A percentile compares a stretch with the other conserved stretches of the same genome.
Evolutionary conservation across 1,284 basidiomycete genomes (phyloP).

Genomic region (Sphaerobolus stellatus): DNA sequence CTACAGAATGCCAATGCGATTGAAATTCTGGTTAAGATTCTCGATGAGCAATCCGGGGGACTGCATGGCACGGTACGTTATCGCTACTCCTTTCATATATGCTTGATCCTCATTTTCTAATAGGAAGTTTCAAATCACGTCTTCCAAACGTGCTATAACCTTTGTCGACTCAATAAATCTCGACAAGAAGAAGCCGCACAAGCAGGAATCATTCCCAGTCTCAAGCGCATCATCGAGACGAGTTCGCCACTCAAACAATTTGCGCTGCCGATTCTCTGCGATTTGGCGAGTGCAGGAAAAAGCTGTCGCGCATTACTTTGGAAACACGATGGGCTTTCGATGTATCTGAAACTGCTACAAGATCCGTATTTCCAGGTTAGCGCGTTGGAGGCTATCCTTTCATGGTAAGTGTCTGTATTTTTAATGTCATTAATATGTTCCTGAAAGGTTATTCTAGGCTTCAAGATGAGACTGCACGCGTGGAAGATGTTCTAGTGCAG

Average conservation of each 20-base stretch:
- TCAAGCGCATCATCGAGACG: conserved; percentile 84
- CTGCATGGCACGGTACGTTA: conserved; percentile 75
- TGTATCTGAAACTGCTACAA: conserved; percentile 84
- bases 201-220: conserved; percentile 88
- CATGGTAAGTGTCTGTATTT: conserved; percentile 61
- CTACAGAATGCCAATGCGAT: conserved; percentile 96
- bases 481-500: conserved; percentile 86
- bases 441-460: conserved; percentile 53
- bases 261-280: conserved; percentile 93
- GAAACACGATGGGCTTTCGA: conserved; percentile 80
- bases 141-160: conserved; percentile 93
- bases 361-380: conserved; percentile 97
- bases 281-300: conserved; percentile 91
- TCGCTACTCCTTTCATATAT: neutral
- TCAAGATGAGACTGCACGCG: conserved; percentile 90
- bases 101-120: conserved; percentile 5
- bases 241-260: conserved; percentile 95
- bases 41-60: conserved; percentile 80
- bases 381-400: conserved; percentile 86
- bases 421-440: neutral
- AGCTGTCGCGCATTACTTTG: conserved; percentile 83
- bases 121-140: conserved; percentile 93
- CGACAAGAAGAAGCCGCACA: conserved; percentile 96
- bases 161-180: conserved; percentile 90
- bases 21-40: conserved; percentile 81